These are phyloP conservation scores for Malus sieversii DNA, from an alignment of 306 rosid genomes.

Conservation along the genomic window DNA sequence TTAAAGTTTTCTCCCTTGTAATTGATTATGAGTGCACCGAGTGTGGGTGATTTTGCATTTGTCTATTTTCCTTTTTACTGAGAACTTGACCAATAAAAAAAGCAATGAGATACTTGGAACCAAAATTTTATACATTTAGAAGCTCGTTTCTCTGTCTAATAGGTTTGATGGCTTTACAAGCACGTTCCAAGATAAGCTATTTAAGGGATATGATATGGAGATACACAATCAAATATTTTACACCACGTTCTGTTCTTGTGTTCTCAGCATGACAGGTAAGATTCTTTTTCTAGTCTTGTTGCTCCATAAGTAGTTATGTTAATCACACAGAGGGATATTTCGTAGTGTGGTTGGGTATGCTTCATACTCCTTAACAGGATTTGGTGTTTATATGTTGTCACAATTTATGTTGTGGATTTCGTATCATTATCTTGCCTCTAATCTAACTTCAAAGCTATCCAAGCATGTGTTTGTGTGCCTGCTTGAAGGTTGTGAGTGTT, in stretches of 20 bases:
- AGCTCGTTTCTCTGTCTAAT: slow-evolving; percentile 12
- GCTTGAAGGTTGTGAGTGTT: neutral
- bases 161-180: slow-evolving; percentile 95
- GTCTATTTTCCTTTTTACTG: neutral
- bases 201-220: slow-evolving; percentile 96
- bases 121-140: neutral
- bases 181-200: slow-evolving; percentile 94
- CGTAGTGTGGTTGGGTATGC: neutral
- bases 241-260: slow-evolving; percentile 79
- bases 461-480: neutral
- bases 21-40: neutral
- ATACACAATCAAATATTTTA: slow-evolving; percentile 97
- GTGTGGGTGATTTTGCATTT: neutral
- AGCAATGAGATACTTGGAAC: neutral
- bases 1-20: neutral
- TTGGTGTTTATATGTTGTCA: neutral
- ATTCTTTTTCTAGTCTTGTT: slow-evolving; percentile 13
- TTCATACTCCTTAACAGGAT: neutral
- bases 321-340: neutral
- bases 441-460: neutral
- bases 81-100: neutral
- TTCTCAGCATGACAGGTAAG: slow-evolving; percentile 85
- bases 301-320: neutral
- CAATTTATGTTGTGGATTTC: neutral
- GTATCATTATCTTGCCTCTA: neutral